These are phyloP conservation scores for Yamadazyma takamatsuzukensis DNA, from an alignment of 805 yeast species.

Conservation along the genomic window DNA sequence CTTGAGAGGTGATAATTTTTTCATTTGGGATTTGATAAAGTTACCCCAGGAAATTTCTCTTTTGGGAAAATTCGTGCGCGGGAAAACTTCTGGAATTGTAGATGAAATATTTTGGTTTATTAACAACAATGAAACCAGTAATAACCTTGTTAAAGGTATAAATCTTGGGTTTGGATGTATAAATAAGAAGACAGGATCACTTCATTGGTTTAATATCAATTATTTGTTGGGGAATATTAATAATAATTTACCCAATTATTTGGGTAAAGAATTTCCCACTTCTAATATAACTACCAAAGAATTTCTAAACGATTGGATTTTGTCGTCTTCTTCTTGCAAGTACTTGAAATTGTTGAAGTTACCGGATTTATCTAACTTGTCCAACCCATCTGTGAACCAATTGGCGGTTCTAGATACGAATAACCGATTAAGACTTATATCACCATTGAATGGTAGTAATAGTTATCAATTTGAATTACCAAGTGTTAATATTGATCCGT, in stretches of 20 bases:
- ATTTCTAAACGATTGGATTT: conserved; percentile 43
- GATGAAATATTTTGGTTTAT: conserved; percentile 52
- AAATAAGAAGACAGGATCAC: conserved; percentile 52
- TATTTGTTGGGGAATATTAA: conserved; percentile 31
- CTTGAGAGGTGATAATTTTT: conserved; percentile 58
- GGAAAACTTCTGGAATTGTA: conserved; percentile 57
- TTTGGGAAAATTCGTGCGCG: conserved; percentile 57
- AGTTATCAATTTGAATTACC: conserved; percentile 43
- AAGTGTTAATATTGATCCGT: conserved; percentile 3
- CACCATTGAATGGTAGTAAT: conserved; percentile 37
- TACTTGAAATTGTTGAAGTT: conserved; percentile 18
- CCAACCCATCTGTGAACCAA: conserved; percentile 18
- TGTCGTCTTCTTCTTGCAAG: conserved; percentile 27
- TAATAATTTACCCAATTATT: conserved; percentile 27
- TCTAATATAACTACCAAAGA: conserved; percentile 7
- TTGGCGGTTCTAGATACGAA: conserved; percentile 31
- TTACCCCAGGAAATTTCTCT: conserved; percentile 48
- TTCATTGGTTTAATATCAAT: conserved; percentile 57
- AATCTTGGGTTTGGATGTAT: conserved; percentile 48
- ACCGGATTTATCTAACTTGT: conserved; percentile 20
- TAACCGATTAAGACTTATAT: conserved; percentile 28
- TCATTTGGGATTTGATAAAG: conserved; percentile 59
- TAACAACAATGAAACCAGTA: conserved; percentile 33
- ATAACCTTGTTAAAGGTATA: conserved; percentile 16
- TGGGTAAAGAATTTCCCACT: conserved; percentile 13